Conservation (phyloP, 331 rosid genomes). For the Rosa hybrid region DNA sequence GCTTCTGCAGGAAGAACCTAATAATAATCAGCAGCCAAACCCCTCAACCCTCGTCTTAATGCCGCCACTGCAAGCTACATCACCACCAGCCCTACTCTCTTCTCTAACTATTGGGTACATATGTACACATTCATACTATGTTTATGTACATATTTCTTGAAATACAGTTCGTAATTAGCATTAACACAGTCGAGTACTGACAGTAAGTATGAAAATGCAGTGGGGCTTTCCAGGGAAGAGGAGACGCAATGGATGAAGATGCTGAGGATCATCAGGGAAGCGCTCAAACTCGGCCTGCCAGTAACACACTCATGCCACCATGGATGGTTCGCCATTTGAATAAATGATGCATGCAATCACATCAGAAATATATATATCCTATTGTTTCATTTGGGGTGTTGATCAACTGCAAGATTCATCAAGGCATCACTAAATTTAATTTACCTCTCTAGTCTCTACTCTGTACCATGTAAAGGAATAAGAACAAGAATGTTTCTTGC, state of each 20-base stretch:
- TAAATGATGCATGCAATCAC: neutral
- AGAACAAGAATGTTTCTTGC: constrained; percentile 9
- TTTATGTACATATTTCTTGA: neutral
- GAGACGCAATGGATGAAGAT: constrained; percentile 32
- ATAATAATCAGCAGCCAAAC: constrained; percentile 39
- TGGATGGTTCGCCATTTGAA: constrained; percentile 66
- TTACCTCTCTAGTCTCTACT: neutral
- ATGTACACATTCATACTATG: neutral
- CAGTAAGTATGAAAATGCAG: constrained; percentile 24
- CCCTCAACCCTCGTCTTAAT: constrained; percentile 36
- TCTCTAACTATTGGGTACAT: constrained; percentile 51
- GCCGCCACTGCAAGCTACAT: constrained; percentile 24
- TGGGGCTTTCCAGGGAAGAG: constrained; percentile 39
- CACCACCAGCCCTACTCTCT: constrained; percentile 37
- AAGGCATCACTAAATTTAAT: neutral
- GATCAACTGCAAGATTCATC: neutral
- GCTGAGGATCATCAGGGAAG: constrained; percentile 18
- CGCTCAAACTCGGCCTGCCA: constrained; percentile 28
- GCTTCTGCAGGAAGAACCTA: constrained; percentile 16
- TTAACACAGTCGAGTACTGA: neutral
- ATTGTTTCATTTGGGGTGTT: neutral
- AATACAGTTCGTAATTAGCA: neutral
- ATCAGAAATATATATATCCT: neutral
- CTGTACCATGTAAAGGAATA: neutral
- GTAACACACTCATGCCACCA: constrained; percentile 44